Percentiles rank a stretch among this genome's conserved stretches.
Evolutionary conservation across 2,329 filamentous ascomycete genomes (phyloP).

Genomic region (Calonectria fujianensis): DNA sequence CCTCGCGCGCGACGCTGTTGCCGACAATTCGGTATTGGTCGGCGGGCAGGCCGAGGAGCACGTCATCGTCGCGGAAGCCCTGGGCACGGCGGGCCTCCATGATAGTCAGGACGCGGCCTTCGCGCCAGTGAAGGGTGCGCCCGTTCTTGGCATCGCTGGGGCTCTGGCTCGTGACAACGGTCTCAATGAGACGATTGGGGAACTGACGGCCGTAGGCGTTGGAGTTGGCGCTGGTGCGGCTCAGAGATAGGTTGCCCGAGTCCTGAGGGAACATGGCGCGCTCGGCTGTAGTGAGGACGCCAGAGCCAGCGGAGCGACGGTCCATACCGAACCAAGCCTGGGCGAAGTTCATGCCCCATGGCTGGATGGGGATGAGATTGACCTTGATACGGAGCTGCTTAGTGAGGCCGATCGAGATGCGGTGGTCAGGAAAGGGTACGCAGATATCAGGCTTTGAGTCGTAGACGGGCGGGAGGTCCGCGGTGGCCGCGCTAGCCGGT

Average conservation of each 20-base stretch:
- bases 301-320: conserved; percentile 51
- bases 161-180: conserved; percentile 74
- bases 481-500: conserved; percentile 71
- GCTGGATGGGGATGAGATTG: conserved; percentile 75
- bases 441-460: conserved; percentile 79
- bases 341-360: conserved; percentile 71
- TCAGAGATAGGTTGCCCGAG: conserved; percentile 33
- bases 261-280: conserved; percentile 62
- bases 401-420: conserved; percentile 67
- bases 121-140: conserved; percentile 77
- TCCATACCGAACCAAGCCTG: conserved; percentile 64
- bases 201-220: conserved; percentile 72
- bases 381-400: conserved; percentile 67
- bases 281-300: conserved; percentile 63
- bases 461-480: conserved; percentile 77
- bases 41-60: conserved; percentile 75
- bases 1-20: conserved; percentile 83
- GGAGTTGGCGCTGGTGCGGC: conserved; percentile 64
- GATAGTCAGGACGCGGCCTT: conserved; percentile 77
- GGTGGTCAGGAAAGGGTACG: conserved; percentile 81
- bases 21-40: conserved; percentile 82
- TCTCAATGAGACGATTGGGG: conserved; percentile 74
- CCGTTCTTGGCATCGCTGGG: conserved; percentile 75
- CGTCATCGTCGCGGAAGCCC: conserved; percentile 81
- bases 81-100: conserved; percentile 82